Conservation (phyloP, 495 filamentous ascomycete genomes). For the Amphirosellinia nigrospora region DNA sequence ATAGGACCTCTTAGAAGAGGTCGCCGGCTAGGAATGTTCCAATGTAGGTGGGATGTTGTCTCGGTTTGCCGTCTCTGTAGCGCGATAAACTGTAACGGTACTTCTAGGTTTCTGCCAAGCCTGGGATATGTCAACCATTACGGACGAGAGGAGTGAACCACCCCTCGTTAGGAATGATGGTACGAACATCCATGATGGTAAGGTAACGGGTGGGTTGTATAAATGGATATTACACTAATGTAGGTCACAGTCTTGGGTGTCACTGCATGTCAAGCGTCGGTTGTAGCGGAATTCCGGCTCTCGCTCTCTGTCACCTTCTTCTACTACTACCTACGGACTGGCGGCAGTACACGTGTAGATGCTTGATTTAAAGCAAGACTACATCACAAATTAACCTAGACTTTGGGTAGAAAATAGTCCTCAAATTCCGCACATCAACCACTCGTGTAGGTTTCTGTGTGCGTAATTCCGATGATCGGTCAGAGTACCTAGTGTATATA, state of each 20-base stretch:
- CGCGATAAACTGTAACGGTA: not conserved
- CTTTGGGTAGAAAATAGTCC: too few species aligned
- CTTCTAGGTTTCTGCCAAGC: not conserved
- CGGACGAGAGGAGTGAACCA: too few species aligned
- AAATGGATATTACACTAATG: not conserved
- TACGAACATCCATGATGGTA: too few species aligned
- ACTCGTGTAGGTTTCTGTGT: not conserved
- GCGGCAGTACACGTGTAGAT: too few species aligned
- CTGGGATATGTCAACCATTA: not conserved
- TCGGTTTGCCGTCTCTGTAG: not conserved
- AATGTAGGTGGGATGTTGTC: not conserved
- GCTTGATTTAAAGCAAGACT: too few species aligned
- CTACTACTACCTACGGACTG: not conserved
- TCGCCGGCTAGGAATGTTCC: too few species aligned
- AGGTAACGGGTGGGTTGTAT: not conserved
- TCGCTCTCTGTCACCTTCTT: too few species aligned
- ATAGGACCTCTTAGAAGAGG: too few species aligned
- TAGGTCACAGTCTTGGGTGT: not conserved
- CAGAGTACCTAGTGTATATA: too few species aligned
- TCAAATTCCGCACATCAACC: not conserved
- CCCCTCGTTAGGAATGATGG: not conserved
- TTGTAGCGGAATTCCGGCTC: constrained; percentile 1
- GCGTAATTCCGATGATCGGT: too few species aligned
- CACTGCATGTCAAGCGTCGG: not conserved
- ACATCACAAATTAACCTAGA: too few species aligned